phyloP scores from a whole-genome alignment of 441 rosid genomes.

The Isatis lusitanica region DNA sequence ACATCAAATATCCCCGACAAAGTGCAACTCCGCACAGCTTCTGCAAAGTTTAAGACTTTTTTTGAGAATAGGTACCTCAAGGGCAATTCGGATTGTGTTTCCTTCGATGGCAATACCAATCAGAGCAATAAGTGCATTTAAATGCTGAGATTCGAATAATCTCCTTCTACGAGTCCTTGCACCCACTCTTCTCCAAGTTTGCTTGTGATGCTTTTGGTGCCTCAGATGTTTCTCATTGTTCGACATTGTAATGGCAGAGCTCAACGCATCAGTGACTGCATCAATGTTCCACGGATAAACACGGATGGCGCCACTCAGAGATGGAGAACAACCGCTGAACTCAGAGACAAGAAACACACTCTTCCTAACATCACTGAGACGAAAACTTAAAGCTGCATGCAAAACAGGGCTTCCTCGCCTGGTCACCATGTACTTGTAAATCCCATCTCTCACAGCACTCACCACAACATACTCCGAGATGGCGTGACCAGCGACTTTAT shows the following conservation, averaged over 20 bases:
- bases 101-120: conserved; percentile 78
- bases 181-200: conserved; percentile 79
- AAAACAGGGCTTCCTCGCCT: too few relatives aligned
- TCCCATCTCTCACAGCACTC: conserved; percentile 83
- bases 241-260: too few relatives aligned
- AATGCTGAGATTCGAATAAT: conserved; percentile 68
- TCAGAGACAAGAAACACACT: too few relatives aligned
- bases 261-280: too few relatives aligned
- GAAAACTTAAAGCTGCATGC: too few relatives aligned
- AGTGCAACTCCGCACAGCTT: conserved; percentile 52
- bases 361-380: too few relatives aligned
- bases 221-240: too few relatives aligned
- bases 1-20: conserved; percentile 45
- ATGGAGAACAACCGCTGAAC: too few relatives aligned
- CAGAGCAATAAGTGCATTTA: conserved; percentile 73
- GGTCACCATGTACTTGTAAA: too few relatives aligned
- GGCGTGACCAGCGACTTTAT: conserved; percentile 66
- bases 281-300: too few relatives aligned
- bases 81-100: conserved; percentile 59
- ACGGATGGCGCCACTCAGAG: too few relatives aligned
- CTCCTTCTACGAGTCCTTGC: conserved; percentile 81
- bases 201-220: too few relatives aligned
- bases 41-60: conserved; percentile 32
- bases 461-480: conserved; percentile 76
- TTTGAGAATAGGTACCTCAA: conserved; percentile 58